Evolutionary conservation across 306 rosid genomes (phyloP).

Genomic region (Dalbergia cultrata): DNA sequence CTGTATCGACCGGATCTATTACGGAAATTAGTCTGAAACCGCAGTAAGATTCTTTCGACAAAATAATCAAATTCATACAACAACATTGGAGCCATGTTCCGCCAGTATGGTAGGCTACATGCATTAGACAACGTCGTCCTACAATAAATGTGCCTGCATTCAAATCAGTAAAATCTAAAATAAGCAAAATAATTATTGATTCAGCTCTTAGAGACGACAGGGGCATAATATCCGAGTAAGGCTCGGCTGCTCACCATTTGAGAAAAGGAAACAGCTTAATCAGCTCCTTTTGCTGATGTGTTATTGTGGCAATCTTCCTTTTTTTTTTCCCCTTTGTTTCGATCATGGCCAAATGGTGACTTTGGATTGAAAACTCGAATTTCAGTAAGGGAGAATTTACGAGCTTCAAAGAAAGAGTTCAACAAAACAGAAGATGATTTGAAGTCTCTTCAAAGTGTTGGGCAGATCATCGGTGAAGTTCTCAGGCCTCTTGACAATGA

Average conservation of each 20-base stretch:
- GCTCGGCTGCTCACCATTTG: neutral
- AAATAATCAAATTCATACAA: neutral
- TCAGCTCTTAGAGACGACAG: slow-evolving; percentile 8
- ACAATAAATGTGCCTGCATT: too few relatives aligned
- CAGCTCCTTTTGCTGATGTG: neutral
- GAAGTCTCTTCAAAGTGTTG: slow-evolving; percentile 97
- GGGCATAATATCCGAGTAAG: neutral
- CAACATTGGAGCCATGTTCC: too few relatives aligned
- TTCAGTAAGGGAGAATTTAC: slow-evolving; percentile 86
- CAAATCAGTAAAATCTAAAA: neutral
- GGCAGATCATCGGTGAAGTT: slow-evolving; percentile 96
- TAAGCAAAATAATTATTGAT: neutral
- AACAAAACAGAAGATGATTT: slow-evolving; percentile 97
- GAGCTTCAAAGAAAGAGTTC: slow-evolving; percentile 84
- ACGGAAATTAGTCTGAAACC: slow-evolving; percentile 2
- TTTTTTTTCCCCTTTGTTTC: neutral
- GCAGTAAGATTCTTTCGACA: slow-evolving; percentile 14
- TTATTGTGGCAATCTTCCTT: neutral
- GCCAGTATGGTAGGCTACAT: too few relatives aligned
- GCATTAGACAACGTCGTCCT: too few relatives aligned
- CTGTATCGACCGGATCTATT: slow-evolving; percentile 43
- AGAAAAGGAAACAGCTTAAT: neutral
- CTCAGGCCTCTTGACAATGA: slow-evolving; percentile 96
- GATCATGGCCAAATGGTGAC: slow-evolving; percentile 30
- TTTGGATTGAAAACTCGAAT: slow-evolving; percentile 33